phyloP scores from a whole-genome alignment of 2,329 filamentous ascomycete genomes.

The Exophiala sp. region DNA sequence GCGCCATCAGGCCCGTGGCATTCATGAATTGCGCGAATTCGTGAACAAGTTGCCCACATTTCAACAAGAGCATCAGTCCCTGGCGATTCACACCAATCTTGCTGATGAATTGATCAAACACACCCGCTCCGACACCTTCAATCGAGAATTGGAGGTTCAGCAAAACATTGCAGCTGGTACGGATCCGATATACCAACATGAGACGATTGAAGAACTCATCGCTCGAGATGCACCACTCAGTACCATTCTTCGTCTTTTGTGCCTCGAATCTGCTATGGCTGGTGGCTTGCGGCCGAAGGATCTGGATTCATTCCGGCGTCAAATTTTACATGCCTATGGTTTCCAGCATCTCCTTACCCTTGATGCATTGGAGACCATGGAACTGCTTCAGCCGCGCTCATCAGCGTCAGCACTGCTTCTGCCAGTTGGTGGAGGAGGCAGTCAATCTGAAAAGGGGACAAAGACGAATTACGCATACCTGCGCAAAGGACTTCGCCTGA shows the following conservation, averaged over 20 bases:
- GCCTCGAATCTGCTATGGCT: conserved; percentile 83
- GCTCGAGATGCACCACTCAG: conserved; percentile 73
- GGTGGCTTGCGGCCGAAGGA: conserved; percentile 85
- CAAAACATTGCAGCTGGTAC: conserved; percentile 89
- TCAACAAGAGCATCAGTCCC: conserved; percentile 84
- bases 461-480: conserved; percentile 89
- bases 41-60: conserved; percentile 89
- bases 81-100: conserved; percentile 86
- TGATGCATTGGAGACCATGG: conserved; percentile 79
- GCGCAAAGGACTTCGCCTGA: conserved; percentile 77
- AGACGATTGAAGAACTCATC: conserved; percentile 90
- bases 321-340: conserved; percentile 87
- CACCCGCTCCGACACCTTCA: conserved; percentile 84
- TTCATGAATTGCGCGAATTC: conserved; percentile 86
- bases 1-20: conserved; percentile 78
- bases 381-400: conserved; percentile 71
- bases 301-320: conserved; percentile 78
- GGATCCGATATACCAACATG: conserved; percentile 82
- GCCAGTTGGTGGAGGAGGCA: conserved; percentile 59
- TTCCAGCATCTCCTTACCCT: conserved; percentile 92
- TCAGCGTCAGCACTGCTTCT: conserved; percentile 76
- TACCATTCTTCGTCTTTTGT: conserved; percentile 78
- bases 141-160: conserved; percentile 81
- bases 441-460: conserved; percentile 43
- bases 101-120: conserved; percentile 94